These are phyloP conservation scores for Meripilus lineatus DNA, from an alignment of 1,284 basidiomycete genomes.

Conservation along the genomic window DNA sequence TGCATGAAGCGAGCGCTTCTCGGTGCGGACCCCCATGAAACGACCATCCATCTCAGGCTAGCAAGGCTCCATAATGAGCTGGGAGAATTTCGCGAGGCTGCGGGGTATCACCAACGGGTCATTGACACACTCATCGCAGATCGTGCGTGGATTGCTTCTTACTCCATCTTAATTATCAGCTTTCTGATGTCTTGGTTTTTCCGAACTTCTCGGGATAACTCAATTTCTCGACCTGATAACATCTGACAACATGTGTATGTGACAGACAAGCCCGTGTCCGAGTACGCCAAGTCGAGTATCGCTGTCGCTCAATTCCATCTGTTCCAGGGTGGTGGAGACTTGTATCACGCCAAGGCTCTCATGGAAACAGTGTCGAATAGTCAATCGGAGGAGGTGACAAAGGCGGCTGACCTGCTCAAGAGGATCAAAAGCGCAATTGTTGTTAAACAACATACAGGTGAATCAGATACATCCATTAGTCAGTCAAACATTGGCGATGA, in stretches of 20 bases:
- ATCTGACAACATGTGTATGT: slow-evolving; percentile 6
- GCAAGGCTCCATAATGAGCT: slow-evolving; percentile 70
- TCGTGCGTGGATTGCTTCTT: slow-evolving; percentile 24
- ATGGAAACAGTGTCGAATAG: slow-evolving; percentile 69
- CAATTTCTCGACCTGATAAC: not conserved
- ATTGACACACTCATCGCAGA: slow-evolving; percentile 70
- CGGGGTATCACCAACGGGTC: slow-evolving; percentile 67
- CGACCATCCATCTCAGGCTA: slow-evolving; percentile 70
- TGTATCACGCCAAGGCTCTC: slow-evolving; percentile 59
- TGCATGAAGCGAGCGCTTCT: slow-evolving; percentile 87
- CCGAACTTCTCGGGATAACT: slow-evolving; percentile 4
- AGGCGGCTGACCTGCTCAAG: slow-evolving; percentile 62
- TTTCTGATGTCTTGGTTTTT: slow-evolving; percentile 4
- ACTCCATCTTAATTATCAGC: not conserved
- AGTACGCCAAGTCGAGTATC: slow-evolving; percentile 77
- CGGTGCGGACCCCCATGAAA: slow-evolving; percentile 79
- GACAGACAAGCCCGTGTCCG: slow-evolving; percentile 60
- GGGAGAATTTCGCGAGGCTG: slow-evolving; percentile 62
- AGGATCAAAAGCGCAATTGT: slow-evolving; percentile 34
- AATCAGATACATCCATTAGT: too few relatives aligned
- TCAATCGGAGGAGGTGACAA: slow-evolving; percentile 69
- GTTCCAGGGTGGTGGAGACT: slow-evolving; percentile 53
- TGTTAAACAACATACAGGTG: too few relatives aligned
- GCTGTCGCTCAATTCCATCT: slow-evolving; percentile 79
- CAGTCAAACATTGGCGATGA: too few relatives aligned